These are phyloP conservation scores for Leptodontidium sp. DNA, from an alignment of 2,329 filamentous ascomycete species.

Conservation along the genomic window DNA sequence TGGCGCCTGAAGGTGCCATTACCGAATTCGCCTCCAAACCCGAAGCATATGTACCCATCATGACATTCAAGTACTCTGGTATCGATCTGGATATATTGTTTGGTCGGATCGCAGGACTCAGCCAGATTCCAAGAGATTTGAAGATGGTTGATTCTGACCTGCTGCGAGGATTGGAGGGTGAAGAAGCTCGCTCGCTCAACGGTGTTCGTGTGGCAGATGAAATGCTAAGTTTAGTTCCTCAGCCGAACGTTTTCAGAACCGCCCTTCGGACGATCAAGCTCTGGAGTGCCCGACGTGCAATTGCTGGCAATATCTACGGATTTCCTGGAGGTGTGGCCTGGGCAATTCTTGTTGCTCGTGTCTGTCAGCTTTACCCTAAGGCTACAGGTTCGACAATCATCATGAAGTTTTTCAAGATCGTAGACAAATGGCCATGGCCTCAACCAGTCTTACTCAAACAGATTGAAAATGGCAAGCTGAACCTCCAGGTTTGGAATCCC, in stretches of 20 bases:
- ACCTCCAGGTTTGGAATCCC: conserved; percentile 93
- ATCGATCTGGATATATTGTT: conserved; percentile 97
- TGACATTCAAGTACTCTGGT: conserved; percentile 90
- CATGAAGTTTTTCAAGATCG: conserved; percentile 92
- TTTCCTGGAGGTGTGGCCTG: conserved; percentile 97
- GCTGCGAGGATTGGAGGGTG: conserved; percentile 85
- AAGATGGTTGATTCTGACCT: conserved; percentile 84
- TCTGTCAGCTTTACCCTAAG: conserved; percentile 95
- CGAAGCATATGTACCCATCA: conserved; percentile 94
- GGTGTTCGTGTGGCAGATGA: conserved; percentile 95
- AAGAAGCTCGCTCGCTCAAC: conserved; percentile 88
- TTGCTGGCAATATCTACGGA: conserved; percentile 96
- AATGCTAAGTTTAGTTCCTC: conserved; percentile 87
- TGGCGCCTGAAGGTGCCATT: conserved; percentile 81
- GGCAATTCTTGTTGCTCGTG: conserved; percentile 95
- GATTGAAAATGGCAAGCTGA: conserved; percentile 82
- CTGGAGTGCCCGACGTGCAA: conserved; percentile 91
- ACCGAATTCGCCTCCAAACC: conserved; percentile 85
- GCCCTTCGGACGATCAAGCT: conserved; percentile 93
- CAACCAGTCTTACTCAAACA: conserved; percentile 89
- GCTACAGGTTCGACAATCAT: conserved; percentile 89
- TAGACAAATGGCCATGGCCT: conserved; percentile 93
- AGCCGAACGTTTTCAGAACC: conserved; percentile 87
- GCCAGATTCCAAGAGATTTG: conserved; percentile 75
- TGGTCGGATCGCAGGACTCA: conserved; percentile 74